Evolutionary conservation across 371 early-diverging fungal species (phyloP), one percentile per base, ranked within the genome.

Genomic region (Circinella umbellata): DNA sequence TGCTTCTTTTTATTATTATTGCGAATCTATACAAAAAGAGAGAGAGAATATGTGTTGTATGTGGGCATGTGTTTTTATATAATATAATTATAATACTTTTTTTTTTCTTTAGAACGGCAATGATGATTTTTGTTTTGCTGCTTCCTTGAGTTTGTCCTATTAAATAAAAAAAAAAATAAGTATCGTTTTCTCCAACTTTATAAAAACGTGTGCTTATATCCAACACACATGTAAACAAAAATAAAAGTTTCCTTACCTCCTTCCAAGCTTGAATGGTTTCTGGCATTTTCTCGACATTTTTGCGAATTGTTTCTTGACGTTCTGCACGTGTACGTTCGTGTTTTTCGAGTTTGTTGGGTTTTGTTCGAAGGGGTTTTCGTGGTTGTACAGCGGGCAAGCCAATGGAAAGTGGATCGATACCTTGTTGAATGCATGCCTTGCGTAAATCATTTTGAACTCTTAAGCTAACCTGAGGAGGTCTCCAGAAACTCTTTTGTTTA

Each of bases 291-390:
- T 80, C 79, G 61, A 85, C 57, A 46, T 82, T 82, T 51, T 76
- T 75, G 53, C 73, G 72, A 63, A 85, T 85, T 6, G 57, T 81
- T 17, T 78, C 79, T 66, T 85, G 73, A 67, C 87, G 84, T 69
- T 82, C 84, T 8, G 79, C 80, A 53, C 88, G 88, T 77, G 76
- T 77, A 55, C 90, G 80, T 77, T 89, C 89, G 71, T 87, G 87
- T 73, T 89, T 88, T 68, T 89, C 89, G 9, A 88, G 83, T 76
- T 90, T 90, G 64, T 88, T 86, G 18, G 89, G 87, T 70, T 86
- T 83, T 67, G 75, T 79, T 47, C 80, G 82, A 36, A 88, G 69
- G 0, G 81, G 69, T 53, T 84, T 87, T 9, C 70, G 63, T 4
- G 75, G 51, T 7, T 69, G 42, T 15, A 62, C 62, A 9, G 79